phyloP scores from a whole-genome alignment of 345 rosid genomes.

The Jatropha curcas region DNA sequence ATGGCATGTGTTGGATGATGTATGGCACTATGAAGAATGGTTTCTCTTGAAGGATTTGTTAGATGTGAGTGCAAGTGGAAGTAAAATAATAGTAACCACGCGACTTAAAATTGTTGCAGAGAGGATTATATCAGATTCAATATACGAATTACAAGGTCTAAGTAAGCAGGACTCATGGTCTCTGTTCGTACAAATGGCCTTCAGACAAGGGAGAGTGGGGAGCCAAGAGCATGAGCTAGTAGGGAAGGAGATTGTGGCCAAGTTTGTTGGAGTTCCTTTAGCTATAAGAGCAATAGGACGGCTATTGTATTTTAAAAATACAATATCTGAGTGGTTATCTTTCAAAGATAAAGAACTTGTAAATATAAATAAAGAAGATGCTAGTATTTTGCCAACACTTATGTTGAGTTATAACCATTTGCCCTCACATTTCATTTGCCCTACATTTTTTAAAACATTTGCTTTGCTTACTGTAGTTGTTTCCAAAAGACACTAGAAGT shows the following conservation, averaged over 20 bases:
- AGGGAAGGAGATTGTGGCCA: background rate
- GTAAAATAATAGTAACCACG: too few relatives aligned
- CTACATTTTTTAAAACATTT: too few relatives aligned
- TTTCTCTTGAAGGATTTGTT: too few relatives aligned
- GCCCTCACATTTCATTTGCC: conserved; percentile 35
- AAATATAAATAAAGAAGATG: background rate
- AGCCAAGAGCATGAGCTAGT: background rate
- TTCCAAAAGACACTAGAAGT: conserved; percentile 33
- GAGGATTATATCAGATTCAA: too few relatives aligned
- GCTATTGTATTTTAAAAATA: background rate
- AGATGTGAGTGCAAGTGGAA: too few relatives aligned
- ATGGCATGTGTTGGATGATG: too few relatives aligned
- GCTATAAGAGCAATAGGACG: background rate
- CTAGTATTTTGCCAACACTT: conserved; percentile 20
- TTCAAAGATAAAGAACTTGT: background rate
- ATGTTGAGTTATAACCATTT: conserved; percentile 36
- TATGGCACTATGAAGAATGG: too few relatives aligned
- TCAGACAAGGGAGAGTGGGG: background rate
- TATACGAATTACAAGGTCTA: too few relatives aligned
- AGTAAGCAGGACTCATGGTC: too few relatives aligned
- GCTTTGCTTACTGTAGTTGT: conserved; percentile 42
- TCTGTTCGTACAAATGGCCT: too few relatives aligned
- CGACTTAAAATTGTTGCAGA: too few relatives aligned
- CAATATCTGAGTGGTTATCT: background rate
- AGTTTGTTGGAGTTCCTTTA: background rate